Percentiles rank a stretch among this genome's conserved stretches.
phyloP scores from a whole-genome alignment of 108 stramenopile genomes.

The Phaeodactylum tricornutum region DNA sequence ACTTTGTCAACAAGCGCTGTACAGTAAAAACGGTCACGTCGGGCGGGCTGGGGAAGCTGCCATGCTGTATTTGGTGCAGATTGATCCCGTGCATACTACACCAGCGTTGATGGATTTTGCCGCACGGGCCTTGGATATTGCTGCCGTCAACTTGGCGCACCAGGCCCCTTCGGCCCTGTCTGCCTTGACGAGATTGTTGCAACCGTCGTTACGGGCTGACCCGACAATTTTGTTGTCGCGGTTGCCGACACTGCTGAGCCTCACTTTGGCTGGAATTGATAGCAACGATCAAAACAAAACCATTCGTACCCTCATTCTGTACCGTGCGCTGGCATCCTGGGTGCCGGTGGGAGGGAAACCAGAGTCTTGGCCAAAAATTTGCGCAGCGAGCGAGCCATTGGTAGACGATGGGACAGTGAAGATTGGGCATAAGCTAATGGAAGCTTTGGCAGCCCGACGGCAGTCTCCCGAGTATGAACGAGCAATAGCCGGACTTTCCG shows the following conservation, averaged over 20 bases:
- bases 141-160: slow-evolving; percentile 75
- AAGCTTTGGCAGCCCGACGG: slow-evolving; percentile 20
- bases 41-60: slow-evolving; percentile 79
- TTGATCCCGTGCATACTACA: slow-evolving; percentile 58
- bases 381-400: neutral
- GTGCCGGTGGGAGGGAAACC: slow-evolving; percentile 53
- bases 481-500: slow-evolving; percentile 45
- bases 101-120: slow-evolving; percentile 83
- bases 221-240: slow-evolving; percentile 52
- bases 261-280: slow-evolving; percentile 83
- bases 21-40: slow-evolving; percentile 79
- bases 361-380: slow-evolving; percentile 12
- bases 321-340: slow-evolving; percentile 74
- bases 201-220: slow-evolving; percentile 48
- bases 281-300: slow-evolving; percentile 88
- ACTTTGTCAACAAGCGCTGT: slow-evolving; percentile 74
- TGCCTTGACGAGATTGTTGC: slow-evolving; percentile 51
- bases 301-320: slow-evolving; percentile 73
- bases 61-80: slow-evolving; percentile 64
- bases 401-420: slow-evolving; percentile 25
- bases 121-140: slow-evolving; percentile 59
- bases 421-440: slow-evolving; percentile 42
- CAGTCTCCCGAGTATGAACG: slow-evolving; percentile 34
- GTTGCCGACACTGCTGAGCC: slow-evolving; percentile 61
- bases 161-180: slow-evolving; percentile 83